Evolutionary conservation across 1,284 basidiomycete species (phyloP), one percentile per base, ranked within the genome.

Genomic region (Pholiota adiposa): DNA sequence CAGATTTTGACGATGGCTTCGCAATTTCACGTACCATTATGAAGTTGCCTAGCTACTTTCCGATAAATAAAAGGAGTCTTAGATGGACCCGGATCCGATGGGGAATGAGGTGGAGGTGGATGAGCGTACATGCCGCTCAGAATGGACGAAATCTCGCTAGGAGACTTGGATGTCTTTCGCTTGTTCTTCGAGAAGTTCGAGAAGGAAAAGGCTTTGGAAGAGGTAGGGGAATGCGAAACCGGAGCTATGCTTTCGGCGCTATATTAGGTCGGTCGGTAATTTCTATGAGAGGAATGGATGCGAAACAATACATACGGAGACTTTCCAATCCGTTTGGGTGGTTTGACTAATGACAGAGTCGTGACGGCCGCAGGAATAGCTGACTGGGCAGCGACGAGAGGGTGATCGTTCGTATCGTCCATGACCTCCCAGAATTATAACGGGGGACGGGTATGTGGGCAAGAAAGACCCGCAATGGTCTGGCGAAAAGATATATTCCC

Each of bases 81-180:
- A 11, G 54, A 38, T 16, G 33, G 46, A n/a, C 41, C 50, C 16
- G 27, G 21, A 25, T 54, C 23, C 25, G 29, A 43, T 12, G 56
- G 18, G 5, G 33, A 33, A 38, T 11, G 12, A 38, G 36, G 36
- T 38, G 36, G 12, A 38, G 27, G 25, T 19, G 57, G 55, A 49
- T 60, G 52, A 8, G 63, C 63, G 38, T 64, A 58, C 63, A 64
- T 66, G 38, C 54, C 54, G 31, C 59, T 53, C 29, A 66, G 51
- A 29, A 66, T 63, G 18, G 53, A 57, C 4, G 59, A 34, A 19
- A 65, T 57, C 7, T 34, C 63, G 8, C 36, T 19, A 11, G 62
- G 52, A 25, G 62, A 59, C 18, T 44, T 33, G 19, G 31, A 18
- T 21, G 43, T 29, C 14, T 36, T 43, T 29, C 50, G 49, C 23